Evolutionary conservation across 2,329 filamentous ascomycete genomes (phyloP).

Genomic region (Stemphylium beticola): DNA sequence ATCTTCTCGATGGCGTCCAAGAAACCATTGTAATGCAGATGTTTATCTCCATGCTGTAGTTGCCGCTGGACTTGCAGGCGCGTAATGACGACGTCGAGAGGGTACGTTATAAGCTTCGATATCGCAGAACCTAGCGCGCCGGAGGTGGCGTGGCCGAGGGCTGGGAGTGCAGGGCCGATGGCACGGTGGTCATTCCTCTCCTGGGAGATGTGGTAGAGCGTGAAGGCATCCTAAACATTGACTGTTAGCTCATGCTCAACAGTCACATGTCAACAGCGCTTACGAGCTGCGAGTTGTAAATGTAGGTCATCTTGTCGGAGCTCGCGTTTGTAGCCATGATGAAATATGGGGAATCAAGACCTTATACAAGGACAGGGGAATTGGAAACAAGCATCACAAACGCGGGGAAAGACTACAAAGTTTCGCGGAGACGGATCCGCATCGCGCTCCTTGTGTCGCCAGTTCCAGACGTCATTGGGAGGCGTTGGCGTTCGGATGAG

Average conservation of each 20-base stretch:
- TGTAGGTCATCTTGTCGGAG: conserved; percentile 35
- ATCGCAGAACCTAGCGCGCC: conserved; percentile 79
- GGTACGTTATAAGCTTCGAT: conserved; percentile 80
- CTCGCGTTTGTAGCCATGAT: conserved; percentile 13
- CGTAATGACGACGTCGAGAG: conserved; percentile 80
- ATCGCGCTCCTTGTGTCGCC: conserved; percentile 21
- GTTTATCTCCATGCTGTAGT: conserved; percentile 50
- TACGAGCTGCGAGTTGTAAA: conserved; percentile 56
- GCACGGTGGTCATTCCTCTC: conserved; percentile 40
- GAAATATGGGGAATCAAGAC: not conserved
- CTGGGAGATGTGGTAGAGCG: conserved; percentile 50
- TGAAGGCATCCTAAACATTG: conserved; percentile 48
- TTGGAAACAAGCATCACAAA: conserved; percentile 12
- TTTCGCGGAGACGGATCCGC: conserved; percentile 27
- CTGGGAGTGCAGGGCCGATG: conserved; percentile 64
- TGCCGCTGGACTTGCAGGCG: conserved; percentile 79
- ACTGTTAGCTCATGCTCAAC: conserved; percentile 1
- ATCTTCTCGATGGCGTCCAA: conserved; percentile 74
- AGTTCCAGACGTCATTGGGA: conserved; percentile 31
- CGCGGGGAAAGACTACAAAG: conserved; percentile 30
- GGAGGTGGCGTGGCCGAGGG: conserved; percentile 80
- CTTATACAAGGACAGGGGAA: conserved; percentile 1
- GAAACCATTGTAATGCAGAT: conserved; percentile 67
- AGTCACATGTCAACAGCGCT: conserved; percentile 7
- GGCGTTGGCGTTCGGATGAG: conserved; percentile 14